These are phyloP conservation scores for Calamus simplicifolius DNA, from an alignment of 176 grass and related monocot genomes.

Conservation along the genomic window DNA sequence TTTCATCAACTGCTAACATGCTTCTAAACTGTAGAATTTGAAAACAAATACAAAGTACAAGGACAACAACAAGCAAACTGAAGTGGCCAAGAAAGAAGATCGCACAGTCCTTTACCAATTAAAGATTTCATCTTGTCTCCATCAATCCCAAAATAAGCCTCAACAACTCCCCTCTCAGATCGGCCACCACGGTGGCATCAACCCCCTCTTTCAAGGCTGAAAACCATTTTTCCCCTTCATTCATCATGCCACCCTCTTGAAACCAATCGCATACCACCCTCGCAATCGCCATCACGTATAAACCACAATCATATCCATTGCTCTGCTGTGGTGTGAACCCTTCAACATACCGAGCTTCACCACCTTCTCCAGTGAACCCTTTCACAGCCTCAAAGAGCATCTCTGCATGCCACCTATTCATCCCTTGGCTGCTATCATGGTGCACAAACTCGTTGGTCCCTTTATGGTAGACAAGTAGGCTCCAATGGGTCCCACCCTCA, in stretches of 20 bases:
- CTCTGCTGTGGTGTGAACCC: conserved; percentile 54
- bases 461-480: conserved; percentile 31
- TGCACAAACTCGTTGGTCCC: conserved; percentile 39
- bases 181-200: conserved; percentile 25
- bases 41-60: too few species aligned
- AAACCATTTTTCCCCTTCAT: conserved; percentile 40
- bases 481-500: conserved; percentile 66
- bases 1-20: too few species aligned
- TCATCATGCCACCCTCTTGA: background rate
- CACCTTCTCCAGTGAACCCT: background rate
- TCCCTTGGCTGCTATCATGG: conserved; percentile 44
- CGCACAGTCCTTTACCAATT: background rate
- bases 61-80: too few species aligned
- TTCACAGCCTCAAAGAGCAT: conserved; percentile 30
- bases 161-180: conserved; percentile 48
- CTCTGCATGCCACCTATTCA: conserved; percentile 34
- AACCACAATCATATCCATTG: conserved; percentile 71
- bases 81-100: too few species aligned
- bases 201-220: conserved; percentile 38
- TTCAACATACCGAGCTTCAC: conserved; percentile 25
- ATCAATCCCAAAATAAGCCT: conserved; percentile 45
- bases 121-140: conserved; percentile 3
- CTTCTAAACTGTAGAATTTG: too few species aligned
- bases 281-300: conserved; percentile 57
- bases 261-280: conserved; percentile 61